Percentiles rank a stretch among this genome's conserved stretches.
These are phyloP conservation scores for Rugosomyces carneus DNA, from an alignment of 1,284 basidiomycete genomes.

Conservation along the genomic window DNA sequence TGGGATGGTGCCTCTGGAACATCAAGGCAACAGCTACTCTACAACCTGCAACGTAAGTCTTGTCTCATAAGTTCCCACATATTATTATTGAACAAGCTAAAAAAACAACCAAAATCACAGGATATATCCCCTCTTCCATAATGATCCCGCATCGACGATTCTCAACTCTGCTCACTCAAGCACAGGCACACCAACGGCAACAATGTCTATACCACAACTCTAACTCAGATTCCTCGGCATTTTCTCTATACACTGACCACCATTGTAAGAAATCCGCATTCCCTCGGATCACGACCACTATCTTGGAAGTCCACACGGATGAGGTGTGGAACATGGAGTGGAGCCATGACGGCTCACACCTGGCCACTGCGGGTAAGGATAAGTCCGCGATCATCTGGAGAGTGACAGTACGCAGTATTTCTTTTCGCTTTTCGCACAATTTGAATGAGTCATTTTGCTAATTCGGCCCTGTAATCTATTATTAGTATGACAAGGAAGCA, in stretches of 20 bases:
- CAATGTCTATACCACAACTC: conserved; percentile 80
- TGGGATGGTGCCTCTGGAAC: conserved; percentile 88
- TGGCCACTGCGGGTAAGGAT: conserved; percentile 89
- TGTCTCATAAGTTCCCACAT: conserved; percentile 1
- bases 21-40: conserved; percentile 75
- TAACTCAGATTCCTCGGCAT: conserved; percentile 48
- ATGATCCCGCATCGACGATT: conserved; percentile 93
- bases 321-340: conserved; percentile 96
- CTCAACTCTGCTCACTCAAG: conserved; percentile 81
- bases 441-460: neutral
- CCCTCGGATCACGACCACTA: conserved; percentile 79
- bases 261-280: conserved; percentile 76
- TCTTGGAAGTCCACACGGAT: conserved; percentile 81
- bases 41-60: conserved; percentile 75
- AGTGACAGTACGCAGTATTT: conserved; percentile 53
- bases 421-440: neutral
- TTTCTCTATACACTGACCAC: conserved; percentile 87
- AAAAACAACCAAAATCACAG: conserved; percentile 39
- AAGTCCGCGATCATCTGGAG: conserved; percentile 87
- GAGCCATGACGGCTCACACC: conserved; percentile 82
- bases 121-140: conserved; percentile 80
- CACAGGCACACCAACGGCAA: conserved; percentile 72
- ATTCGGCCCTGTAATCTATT: conserved; percentile 2
- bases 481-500: conserved; percentile 13
- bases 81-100: neutral